These are phyloP conservation scores for Aspergillus sp. DNA, from an alignment of 2,329 filamentous ascomycete species.

Conservation along the genomic window DNA sequence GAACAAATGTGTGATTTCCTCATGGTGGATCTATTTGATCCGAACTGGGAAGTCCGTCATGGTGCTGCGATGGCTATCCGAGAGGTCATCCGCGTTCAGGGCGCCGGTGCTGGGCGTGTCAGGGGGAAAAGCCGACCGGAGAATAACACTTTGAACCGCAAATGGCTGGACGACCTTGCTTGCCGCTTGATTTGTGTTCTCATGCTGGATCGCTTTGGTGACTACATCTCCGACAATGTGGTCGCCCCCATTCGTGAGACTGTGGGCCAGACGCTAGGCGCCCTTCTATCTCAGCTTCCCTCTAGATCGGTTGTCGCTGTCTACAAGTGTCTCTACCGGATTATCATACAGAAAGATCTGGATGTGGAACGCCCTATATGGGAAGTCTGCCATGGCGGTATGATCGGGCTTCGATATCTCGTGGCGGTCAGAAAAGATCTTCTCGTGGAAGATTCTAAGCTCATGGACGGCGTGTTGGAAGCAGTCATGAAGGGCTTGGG, in stretches of 20 bases:
- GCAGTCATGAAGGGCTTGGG: slow-evolving; percentile 94
- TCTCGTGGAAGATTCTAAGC: slow-evolving; percentile 74
- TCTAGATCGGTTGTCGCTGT: slow-evolving; percentile 76
- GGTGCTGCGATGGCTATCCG: slow-evolving; percentile 93
- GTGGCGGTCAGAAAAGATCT: slow-evolving; percentile 94
- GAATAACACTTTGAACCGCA: slow-evolving; percentile 76
- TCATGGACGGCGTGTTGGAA: slow-evolving; percentile 89
- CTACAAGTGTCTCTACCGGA: slow-evolving; percentile 78
- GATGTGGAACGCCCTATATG: slow-evolving; percentile 73
- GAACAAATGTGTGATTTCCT: slow-evolving; percentile 92
- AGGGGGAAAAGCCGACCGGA: slow-evolving; percentile 67
- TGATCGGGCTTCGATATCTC: slow-evolving; percentile 93
- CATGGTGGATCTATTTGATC: slow-evolving; percentile 88
- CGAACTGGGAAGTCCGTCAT: slow-evolving; percentile 92
- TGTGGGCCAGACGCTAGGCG: slow-evolving; percentile 88
- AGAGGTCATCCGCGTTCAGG: slow-evolving; percentile 90
- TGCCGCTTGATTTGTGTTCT: slow-evolving; percentile 92
- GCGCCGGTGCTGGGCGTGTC: slow-evolving; percentile 77
- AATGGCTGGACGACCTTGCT: slow-evolving; percentile 92
- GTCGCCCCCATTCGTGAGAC: slow-evolving; percentile 95
- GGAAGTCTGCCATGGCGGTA: slow-evolving; percentile 96
- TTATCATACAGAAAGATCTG: slow-evolving; percentile 88
- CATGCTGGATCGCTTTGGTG: slow-evolving; percentile 95
- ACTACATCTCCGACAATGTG: slow-evolving; percentile 96
- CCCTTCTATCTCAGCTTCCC: slow-evolving; percentile 80